Base-by-base conservation (phyloP, 2,329 filamentous ascomycete species). In the Macrophomina phaseolina region DNA sequence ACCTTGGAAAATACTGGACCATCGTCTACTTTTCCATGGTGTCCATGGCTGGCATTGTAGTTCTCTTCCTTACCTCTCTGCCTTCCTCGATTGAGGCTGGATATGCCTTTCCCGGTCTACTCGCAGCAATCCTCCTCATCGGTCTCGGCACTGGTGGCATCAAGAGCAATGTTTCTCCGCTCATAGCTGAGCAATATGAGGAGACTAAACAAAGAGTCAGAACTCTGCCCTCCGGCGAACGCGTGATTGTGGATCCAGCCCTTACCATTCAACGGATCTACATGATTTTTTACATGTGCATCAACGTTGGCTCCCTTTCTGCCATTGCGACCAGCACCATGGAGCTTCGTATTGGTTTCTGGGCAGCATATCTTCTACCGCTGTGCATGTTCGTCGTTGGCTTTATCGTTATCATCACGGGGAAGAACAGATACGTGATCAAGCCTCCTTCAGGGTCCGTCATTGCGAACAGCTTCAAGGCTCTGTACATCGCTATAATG, bases 71-170 rank as follows among this genome's bases (percentile, higher is more conserved):
- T 36, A 87, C 90, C 2, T 86, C 90, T 16, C 80, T 90, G 1
- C 90, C 90, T 0, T 73, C 75, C 3, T 87, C 91, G 56, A 89
- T 93, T 55, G 79, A 85, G 52, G 79, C 86, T 42, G 83, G 88
- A 16, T 81, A 83, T 12, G 82, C 89, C 0, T 86, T 92, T 53
- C 89, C 82, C 1, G 88, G 86, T 62, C 90, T 92, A 72, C 77
- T 89, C 2, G 78, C 88, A 36, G 87, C 87, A 30, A 83, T 91
- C 70, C 77, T 91, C 52, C 84, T 93, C 73, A 86, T 93, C 74
- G 90, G 90, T n/a, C 77, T 92, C 36, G 91, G 91, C 51, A 92
- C 90, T 1, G 91, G 91, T 69, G 90, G 91, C 73, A 93, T 94
- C 86, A 94, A 94, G 82, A 87, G 89, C 69, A 94, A 94, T 74